Evolutionary conservation across 331 rosid genomes (phyloP).

Genomic region (Telfairia occidentalis): DNA sequence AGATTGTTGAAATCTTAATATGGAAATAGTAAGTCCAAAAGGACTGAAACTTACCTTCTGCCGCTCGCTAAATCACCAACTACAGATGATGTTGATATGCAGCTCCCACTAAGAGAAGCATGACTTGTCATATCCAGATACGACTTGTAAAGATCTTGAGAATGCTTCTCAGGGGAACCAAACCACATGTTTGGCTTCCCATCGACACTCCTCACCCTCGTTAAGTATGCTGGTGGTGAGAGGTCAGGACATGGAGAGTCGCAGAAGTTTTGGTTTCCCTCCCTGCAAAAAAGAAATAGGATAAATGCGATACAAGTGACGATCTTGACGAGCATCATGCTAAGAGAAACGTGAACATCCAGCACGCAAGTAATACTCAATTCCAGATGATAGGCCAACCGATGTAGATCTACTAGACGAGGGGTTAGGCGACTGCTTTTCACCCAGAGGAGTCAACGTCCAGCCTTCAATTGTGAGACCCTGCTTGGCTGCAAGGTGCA

Average conservation of each 20-base stretch:
- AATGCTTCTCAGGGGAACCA: slow-evolving; percentile 13
- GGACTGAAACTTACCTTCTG: slow-evolving; percentile 15
- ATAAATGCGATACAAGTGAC: slow-evolving; percentile 8
- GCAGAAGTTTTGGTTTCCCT: slow-evolving; percentile 28
- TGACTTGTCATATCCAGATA: slow-evolving; percentile 26
- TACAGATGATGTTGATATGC: slow-evolving; percentile 16
- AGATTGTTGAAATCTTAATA: background rate
- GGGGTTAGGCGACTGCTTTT: slow-evolving; percentile 25
- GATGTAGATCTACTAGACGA: slow-evolving; percentile 20
- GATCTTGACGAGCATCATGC: slow-evolving; percentile 15
- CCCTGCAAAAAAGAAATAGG: slow-evolving; percentile 24
- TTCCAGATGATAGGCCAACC: slow-evolving; percentile 9
- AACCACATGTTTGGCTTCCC: slow-evolving; percentile 21
- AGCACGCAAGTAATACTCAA: slow-evolving; percentile 17
- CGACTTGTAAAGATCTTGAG: slow-evolving; percentile 23
- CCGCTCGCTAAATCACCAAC: slow-evolving; percentile 20
- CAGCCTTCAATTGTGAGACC: slow-evolving; percentile 49
- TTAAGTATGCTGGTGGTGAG: slow-evolving; percentile 28
- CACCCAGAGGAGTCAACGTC: slow-evolving; percentile 24
- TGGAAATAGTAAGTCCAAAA: background rate
- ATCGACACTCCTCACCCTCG: slow-evolving; percentile 23
- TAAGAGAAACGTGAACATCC: slow-evolving; percentile 24
- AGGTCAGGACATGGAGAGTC: slow-evolving; percentile 25
- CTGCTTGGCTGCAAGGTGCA: slow-evolving; percentile 40
- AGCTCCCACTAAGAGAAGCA: slow-evolving; percentile 16